Evolutionary conservation across 768 basidiomycete species (phyloP), one percentile per base, ranked within the genome.

Genomic region (Lactarius sanguifluus): DNA sequence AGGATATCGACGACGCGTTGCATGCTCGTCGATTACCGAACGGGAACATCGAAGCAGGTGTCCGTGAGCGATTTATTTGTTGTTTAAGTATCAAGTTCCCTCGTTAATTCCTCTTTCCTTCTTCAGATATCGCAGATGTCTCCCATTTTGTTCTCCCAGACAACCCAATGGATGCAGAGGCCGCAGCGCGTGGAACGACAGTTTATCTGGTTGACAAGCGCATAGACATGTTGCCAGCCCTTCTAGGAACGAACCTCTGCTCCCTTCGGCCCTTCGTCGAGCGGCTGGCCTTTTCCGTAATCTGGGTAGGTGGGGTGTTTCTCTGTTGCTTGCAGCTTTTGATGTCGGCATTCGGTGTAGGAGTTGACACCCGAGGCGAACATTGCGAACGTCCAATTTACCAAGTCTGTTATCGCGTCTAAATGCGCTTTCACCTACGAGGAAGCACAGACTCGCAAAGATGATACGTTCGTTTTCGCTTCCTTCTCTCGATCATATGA

Each of bases 161-260:
- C 72, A 99, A 91, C 50, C 87, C 96, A 0, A 98, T 99, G 94
- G 96, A 99, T 71, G 88, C 80, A 54, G 96, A 99, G 76, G 96
- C 96, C 25, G 92, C 95, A n/a, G 85, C 94, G 20, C 82, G 96
- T 67, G 96, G 96, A 5, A 98, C 96, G 5, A 98, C 96, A 0
- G 96, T 99, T 1, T 99, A 98, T 75, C 85, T 99, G 2, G 96
- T 98, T 6, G 96, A 99, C 81, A 96, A 96, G 77, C 92, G 96
- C 40, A 94, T 99, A 59, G 97, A 98, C 79, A 99, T 99, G 97
- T 81, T 99, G 57, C 97, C 97, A 0, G 81, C 88, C 3, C 82
- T 99, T 10, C 82, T 99, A 7, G 97, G 97, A 1, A 98, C 96
- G 1, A 99, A 98, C 72, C 78, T 99, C 13, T 99, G 97, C 75